phyloP scores from a whole-genome alignment of 2,329 filamentous ascomycete genomes.

The Cryphonectria japonica region DNA sequence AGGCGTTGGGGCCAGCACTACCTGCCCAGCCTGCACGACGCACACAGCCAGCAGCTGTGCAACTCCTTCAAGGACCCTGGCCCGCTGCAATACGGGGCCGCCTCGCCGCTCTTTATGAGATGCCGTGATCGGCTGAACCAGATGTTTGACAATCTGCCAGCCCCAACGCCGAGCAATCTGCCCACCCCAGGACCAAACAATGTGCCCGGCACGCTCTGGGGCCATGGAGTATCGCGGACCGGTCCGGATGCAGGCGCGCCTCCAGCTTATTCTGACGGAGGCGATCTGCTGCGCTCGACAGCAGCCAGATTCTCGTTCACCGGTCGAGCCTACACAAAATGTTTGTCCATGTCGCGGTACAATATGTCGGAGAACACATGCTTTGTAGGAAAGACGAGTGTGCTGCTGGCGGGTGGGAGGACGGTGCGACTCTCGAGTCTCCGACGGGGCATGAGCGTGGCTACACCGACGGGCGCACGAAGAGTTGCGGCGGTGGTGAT shows the following conservation, averaged over 20 bases:
- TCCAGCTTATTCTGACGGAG: not conserved
- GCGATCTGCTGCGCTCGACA: slow-evolving; percentile 26
- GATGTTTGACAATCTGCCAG: slow-evolving; percentile 52
- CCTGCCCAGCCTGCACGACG: slow-evolving; percentile 58
- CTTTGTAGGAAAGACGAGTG: slow-evolving; percentile 55
- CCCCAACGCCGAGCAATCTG: slow-evolving; percentile 45
- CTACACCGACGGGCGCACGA: slow-evolving; percentile 54
- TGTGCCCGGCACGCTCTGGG: not conserved
- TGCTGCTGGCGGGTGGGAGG: slow-evolving; percentile 49
- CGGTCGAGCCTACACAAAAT: not conserved
- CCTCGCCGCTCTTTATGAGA: slow-evolving; percentile 54
- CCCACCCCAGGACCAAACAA: not conserved
- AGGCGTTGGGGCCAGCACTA: slow-evolving; percentile 61
- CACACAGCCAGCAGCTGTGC: slow-evolving; percentile 60
- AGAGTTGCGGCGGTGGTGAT: slow-evolving; percentile 55
- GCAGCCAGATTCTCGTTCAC: slow-evolving; percentile 7
- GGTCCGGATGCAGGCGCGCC: not conserved
- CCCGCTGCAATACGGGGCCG: slow-evolving; percentile 55
- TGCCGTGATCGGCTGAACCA: slow-evolving; percentile 55
- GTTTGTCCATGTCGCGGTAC: slow-evolving; percentile 48
- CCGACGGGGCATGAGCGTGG: slow-evolving; percentile 50
- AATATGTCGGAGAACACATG: slow-evolving; percentile 50
- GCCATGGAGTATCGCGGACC: not conserved
- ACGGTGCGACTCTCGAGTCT: slow-evolving; percentile 48
- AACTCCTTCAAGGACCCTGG: slow-evolving; percentile 67